Evolutionary conservation across 78 protist genomes (phyloP).

Genomic region (Dictyostelium citrinum): DNA sequence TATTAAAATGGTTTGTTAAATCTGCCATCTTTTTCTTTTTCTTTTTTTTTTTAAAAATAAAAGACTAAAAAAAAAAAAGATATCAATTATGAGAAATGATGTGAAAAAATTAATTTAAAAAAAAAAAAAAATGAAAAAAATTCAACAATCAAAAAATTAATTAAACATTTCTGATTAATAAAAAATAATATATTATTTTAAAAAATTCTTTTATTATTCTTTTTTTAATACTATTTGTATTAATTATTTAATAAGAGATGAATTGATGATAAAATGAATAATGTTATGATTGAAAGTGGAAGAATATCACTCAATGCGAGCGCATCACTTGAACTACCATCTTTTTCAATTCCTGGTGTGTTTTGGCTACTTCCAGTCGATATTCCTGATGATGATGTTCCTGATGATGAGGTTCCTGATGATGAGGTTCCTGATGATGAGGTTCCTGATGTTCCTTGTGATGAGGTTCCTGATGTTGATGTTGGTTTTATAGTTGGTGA

Average conservation of each 20-base stretch:
- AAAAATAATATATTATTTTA: too few relatives aligned
- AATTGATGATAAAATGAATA: not conserved
- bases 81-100: too few relatives aligned
- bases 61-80: too few relatives aligned
- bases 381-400: too few relatives aligned
- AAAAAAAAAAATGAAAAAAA: not conserved
- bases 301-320: not conserved
- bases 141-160: not conserved
- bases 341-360: not conserved
- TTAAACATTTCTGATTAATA: too few relatives aligned
- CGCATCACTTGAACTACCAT: not conserved
- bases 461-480: not conserved
- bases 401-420: too few relatives aligned
- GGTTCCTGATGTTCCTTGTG: not conserved
- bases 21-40: constrained; percentile 1
- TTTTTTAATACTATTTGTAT: not conserved
- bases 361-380: not conserved
- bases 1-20: not conserved
- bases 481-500: not conserved
- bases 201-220: not conserved
- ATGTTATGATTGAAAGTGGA: not conserved
- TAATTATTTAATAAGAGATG: not conserved
- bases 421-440: too few relatives aligned
- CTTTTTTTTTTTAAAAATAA: not conserved
- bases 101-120: too few relatives aligned